phyloP scores from a whole-genome alignment of 306 rosid genomes.

The Adenanthera pavonina region DNA sequence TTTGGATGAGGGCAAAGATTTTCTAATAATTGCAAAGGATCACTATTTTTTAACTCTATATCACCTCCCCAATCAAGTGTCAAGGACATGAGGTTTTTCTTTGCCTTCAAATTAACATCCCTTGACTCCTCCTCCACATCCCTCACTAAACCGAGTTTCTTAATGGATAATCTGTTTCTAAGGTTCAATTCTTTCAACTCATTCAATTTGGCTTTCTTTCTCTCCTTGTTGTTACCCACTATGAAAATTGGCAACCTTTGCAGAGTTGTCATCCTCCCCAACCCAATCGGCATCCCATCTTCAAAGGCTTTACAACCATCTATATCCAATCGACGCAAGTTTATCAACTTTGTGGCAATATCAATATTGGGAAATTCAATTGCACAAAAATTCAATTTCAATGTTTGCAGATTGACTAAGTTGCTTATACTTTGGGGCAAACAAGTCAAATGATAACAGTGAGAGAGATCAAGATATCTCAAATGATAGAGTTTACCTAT shows the following conservation, averaged over 20 bases:
- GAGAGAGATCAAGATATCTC: constrained; percentile 27
- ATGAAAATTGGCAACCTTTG: neutral
- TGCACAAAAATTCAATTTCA: neutral
- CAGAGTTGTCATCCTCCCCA: neutral
- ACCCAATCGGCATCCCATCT: neutral
- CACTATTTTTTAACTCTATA: neutral
- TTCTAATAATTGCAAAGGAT: neutral
- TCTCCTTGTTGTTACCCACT: neutral
- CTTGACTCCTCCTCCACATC: neutral
- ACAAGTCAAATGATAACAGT: rapidly evolving
- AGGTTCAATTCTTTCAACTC: neutral
- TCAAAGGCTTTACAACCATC: neutral
- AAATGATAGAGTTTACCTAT: neutral
- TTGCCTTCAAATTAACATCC: neutral
- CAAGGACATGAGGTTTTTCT: neutral
- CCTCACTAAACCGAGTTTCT: neutral
- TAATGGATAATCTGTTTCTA: neutral
- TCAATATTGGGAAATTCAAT: neutral
- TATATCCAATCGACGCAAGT: neutral
- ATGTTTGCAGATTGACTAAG: neutral
- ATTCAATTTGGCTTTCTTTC: neutral
- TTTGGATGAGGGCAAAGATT: neutral
- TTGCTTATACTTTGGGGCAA: neutral
- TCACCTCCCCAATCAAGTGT: rapidly evolving
- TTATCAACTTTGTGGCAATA: neutral